Base-by-base conservation (phyloP, 2,329 filamentous ascomycete genomes). In the Immersiporthe knoxdaviesiana region DNA sequence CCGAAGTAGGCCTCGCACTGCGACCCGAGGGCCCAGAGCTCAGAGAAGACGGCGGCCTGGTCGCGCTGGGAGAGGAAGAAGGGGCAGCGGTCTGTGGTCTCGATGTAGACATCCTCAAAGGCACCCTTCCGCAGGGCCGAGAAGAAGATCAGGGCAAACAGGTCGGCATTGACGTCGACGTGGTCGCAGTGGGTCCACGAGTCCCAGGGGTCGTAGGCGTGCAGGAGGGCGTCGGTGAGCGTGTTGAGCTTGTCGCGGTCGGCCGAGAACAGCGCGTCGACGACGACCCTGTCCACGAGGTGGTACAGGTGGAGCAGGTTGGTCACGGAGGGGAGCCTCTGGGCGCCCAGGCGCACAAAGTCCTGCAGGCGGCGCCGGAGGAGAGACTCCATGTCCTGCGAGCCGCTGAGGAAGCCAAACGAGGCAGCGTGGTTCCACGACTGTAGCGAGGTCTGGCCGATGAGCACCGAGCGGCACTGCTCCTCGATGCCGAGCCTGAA, bases 1-100 rank as follows among this genome's bases (percentile, higher is more conserved):
- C 87, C 87, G 69, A 90, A 88, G 74, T 89, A 90, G 0, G 84
- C 81, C 70, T 89, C 87, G 73, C 88, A 90, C 66, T 87, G 85
- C 3, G 88, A 90, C 1, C 88, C 88, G 1, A 90, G 79, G 0
- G 87, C 88, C 77, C 88, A 90, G 0, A 88, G 83, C 74, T 90
- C 88, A 0, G 88, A 84, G 73, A 90, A 90, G 8, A 87, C 87
- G 41, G 87, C 88, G 18, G 88, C 87, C 75, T 90, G 88, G 68
- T 90, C 88, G 1, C 87, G 81, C 68, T 88, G 87, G 27, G 84
- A 81, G 66, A 88, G 86, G 76, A 88, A 88, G 12, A 89, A 78
- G 0, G 87, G 88, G 73, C 88, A 89, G 10, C 87, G 81, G 73
- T 90, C 88, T 0, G 85, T 87, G 1, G 88, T 85, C 75, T 90